phyloP scores from a whole-genome alignment of 2,329 filamentous ascomycete genomes.

The Ascochyta viciae-villosae region DNA sequence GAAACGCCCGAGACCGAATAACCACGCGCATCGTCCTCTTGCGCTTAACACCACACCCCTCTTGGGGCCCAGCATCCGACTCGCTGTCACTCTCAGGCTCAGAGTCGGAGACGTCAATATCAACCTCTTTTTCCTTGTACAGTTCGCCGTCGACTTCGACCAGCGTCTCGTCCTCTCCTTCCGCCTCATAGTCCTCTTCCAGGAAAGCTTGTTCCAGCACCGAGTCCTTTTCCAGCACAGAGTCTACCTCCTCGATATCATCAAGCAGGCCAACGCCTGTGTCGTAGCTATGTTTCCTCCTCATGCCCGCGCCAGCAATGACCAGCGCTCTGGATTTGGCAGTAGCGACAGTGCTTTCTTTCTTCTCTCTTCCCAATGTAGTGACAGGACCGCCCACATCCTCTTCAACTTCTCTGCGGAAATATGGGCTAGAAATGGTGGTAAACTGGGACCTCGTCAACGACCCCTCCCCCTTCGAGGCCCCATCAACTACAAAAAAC shows the following conservation, averaged over 20 bases:
- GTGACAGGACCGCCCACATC: constrained; percentile 22
- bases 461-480: constrained; percentile 37
- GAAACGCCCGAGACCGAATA: constrained; percentile 46
- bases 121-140: constrained; percentile 24
- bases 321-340: constrained; percentile 13
- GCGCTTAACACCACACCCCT: constrained; percentile 33
- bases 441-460: constrained; percentile 40
- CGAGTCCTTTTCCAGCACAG: constrained; percentile 17
- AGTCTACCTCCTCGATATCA: constrained; percentile 13
- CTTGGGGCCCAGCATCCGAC: constrained; percentile 21
- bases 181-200: constrained; percentile 15
- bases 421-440: constrained; percentile 32
- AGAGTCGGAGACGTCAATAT: constrained; percentile 31
- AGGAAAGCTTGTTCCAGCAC: constrained; percentile 25
- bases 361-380: constrained; percentile 6
- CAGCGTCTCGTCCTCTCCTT: constrained; percentile 19
- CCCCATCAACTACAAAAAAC: constrained; percentile 57
- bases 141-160: constrained; percentile 20
- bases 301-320: constrained; percentile 13
- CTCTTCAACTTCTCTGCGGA: constrained; percentile 40
- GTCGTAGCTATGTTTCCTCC: constrained; percentile 17
- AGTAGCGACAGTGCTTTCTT: constrained; percentile 12
- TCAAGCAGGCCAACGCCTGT: constrained; percentile 8
- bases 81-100: constrained; percentile 26
- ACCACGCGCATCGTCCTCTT: constrained; percentile 41